These are phyloP conservation scores for Jaltomata sinuosa DNA, from an alignment of 257 asterid genomes.

Conservation along the genomic window DNA sequence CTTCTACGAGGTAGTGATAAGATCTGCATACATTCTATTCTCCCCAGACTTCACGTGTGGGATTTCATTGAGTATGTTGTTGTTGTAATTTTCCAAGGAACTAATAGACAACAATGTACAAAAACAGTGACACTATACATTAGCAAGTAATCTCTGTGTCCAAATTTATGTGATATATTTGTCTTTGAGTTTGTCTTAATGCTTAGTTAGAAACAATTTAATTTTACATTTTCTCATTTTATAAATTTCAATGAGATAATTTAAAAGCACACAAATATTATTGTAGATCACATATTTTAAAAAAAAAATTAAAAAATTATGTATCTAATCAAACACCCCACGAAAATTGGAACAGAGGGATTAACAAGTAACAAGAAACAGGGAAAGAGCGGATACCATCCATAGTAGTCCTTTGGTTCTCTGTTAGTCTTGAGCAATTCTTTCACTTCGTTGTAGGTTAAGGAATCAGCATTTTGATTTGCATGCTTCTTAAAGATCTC, in stretches of 20 bases:
- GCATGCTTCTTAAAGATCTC: conserved; percentile 62
- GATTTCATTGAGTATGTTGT: too few species aligned
- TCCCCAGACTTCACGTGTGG: too few species aligned
- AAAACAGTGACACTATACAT: not conserved
- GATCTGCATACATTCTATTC: too few species aligned
- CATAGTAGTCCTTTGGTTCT: conserved; percentile 59
- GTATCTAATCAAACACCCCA: not conserved
- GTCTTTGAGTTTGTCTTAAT: not conserved
- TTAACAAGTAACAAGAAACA: not conserved
- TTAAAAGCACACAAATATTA: too few species aligned
- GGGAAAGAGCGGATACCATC: conserved; percentile 43
- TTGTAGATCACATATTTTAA: too few species aligned
- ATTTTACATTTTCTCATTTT: not conserved
- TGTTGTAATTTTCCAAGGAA: not conserved
- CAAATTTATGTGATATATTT: too few species aligned
- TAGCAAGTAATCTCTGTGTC: not conserved
- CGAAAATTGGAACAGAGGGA: not conserved
- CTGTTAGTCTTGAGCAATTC: conserved; percentile 50
- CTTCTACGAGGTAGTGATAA: too few species aligned
- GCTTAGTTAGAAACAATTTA: too few species aligned
- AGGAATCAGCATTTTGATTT: conserved; percentile 19
- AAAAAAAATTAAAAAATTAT: not conserved
- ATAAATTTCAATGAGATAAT: not conserved
- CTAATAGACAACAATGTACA: not conserved
- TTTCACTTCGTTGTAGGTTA: conserved; percentile 56